A percentile compares a stretch with the other conserved stretches of the same genome.
phyloP scores from a whole-genome alignment of 371 early-diverging fungal species.

The Haplosporangium sp. region DNA sequence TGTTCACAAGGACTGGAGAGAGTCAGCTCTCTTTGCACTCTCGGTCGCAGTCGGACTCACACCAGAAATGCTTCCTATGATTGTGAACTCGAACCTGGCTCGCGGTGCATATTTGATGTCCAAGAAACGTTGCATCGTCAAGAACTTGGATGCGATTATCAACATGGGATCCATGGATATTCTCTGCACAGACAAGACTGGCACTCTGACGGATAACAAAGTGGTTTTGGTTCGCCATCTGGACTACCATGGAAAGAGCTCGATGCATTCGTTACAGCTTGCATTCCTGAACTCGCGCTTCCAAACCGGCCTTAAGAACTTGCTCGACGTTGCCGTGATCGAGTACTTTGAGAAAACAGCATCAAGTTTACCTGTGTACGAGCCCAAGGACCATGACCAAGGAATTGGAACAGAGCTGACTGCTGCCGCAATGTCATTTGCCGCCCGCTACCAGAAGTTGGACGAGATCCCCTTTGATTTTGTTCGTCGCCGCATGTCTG shows the following conservation, averaged over 20 bases:
- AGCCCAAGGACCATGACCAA: constrained; percentile 12
- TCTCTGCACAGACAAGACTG: constrained; percentile 62
- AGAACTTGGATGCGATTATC: constrained; percentile 56
- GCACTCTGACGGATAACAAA: constrained; percentile 58
- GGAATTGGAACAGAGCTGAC: constrained; percentile 15
- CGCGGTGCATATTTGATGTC: constrained; percentile 57
- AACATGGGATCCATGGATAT: constrained; percentile 56
- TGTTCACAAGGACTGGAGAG: constrained; percentile 46
- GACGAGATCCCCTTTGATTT: constrained; percentile 63
- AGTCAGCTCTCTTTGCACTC: constrained; percentile 55
- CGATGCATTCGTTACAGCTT: constrained; percentile 35
- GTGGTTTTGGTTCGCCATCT: constrained; percentile 51
- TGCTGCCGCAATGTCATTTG: constrained; percentile 22
- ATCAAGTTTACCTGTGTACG: constrained; percentile 17
- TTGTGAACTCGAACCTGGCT: constrained; percentile 59
- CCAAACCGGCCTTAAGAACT: constrained; percentile 58
- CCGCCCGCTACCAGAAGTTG: constrained; percentile 27
- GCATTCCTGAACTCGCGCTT: constrained; percentile 58
- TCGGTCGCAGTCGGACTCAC: constrained; percentile 61
- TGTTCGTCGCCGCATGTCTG: constrained; percentile 58
- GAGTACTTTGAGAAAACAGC: constrained; percentile 46
- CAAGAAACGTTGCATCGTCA: constrained; percentile 56
- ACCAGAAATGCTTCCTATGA: constrained; percentile 63
- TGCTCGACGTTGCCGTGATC: constrained; percentile 56
- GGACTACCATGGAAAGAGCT: constrained; percentile 39